Base-by-base conservation (phyloP, 2,329 filamentous ascomycete genomes). In the Aspergillus uvarum region DNA sequence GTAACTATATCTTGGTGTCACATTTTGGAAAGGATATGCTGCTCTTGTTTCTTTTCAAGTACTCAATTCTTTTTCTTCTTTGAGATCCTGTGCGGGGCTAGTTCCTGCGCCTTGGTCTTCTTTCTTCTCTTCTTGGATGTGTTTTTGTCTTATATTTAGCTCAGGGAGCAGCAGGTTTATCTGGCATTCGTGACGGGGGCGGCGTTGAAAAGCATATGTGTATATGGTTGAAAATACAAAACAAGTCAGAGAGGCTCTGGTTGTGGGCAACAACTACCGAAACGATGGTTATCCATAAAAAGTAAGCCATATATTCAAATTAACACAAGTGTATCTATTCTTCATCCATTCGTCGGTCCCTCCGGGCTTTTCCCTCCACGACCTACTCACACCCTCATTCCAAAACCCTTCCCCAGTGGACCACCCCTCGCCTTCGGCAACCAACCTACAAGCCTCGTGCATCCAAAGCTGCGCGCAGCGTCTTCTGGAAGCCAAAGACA, bases 1-100 rank as follows among this genome's bases (percentile, higher is more conserved):
- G 56, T 62, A 58, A 29, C 57, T 59, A 59, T 49, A 59, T 49
- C 55, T 54, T 44, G 26, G 38, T 59, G 50, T 50, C 31, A 59
- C 22, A 42, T 50, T 55, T 44, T 16, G 49, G 22, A 47, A 31
- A 51, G 47, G 51, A 56, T 32, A 31, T 48, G 14, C n/a, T 7
- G 38, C 14, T 44, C 21, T 32, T 55, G 7, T 31, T 47, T n/a
- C 14, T 54, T n/a, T 24, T 54, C 22, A 51, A 42, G 54, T 22
- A 22, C 22, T 22, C 22, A 22, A 22, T 22, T 22, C 22, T 22
- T 22, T 50, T 11, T 44, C 2, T 10, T 54, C 5, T n/a, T 32
- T 31, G n/a, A 31, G 11, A 48, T 55, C 42, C n/a, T 24, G 8
- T 26, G 21, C 24, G 22, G 51, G 31, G 35, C 24, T 24, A 21